A percentile compares a stretch with the other conserved stretches of the same genome.
Conservation (phyloP, 306 rosid genomes). For the Medicago arabica region DNA sequence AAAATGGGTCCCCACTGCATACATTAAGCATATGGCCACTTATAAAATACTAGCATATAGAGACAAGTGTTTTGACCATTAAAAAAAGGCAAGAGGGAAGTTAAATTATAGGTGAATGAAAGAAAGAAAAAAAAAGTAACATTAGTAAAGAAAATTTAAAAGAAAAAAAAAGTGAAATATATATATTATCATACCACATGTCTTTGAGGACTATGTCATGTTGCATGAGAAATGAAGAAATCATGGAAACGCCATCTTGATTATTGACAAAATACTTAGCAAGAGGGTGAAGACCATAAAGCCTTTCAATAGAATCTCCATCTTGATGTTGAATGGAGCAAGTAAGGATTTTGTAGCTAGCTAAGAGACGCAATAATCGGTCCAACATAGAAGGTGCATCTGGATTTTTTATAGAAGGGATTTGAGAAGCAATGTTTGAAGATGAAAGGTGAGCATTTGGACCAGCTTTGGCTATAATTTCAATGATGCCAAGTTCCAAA, state of each 20-base stretch:
- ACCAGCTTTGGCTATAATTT: constrained; percentile 36
- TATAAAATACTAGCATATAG: too few species aligned
- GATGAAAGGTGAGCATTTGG: constrained; percentile 23
- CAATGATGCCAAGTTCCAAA: constrained; percentile 21
- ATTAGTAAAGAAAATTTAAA: too few species aligned
- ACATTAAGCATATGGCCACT: too few species aligned
- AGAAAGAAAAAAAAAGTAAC: too few species aligned
- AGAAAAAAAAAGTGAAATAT: too few species aligned
- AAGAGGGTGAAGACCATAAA: constrained; percentile 27
- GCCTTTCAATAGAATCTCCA: background rate
- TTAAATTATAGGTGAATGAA: too few species aligned
- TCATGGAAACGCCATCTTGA: constrained; percentile 22
- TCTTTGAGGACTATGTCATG: constrained; percentile 37
- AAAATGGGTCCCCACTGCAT: too few species aligned
- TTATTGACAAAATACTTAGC: constrained; percentile 34
- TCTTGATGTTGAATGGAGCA: background rate
- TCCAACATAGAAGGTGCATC: constrained; percentile 58
- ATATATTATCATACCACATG: constrained; percentile 34
- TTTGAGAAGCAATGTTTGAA: constrained; percentile 41
- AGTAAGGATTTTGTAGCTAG: constrained; percentile 58
- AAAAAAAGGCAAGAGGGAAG: too few species aligned
- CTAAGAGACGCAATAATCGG: constrained; percentile 71
- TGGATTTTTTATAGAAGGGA: constrained; percentile 53
- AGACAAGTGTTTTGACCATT: too few species aligned
- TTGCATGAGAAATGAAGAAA: constrained; percentile 31